Evolutionary conservation across 441 rosid species (phyloP).

Genomic region (Brassica balearica): DNA sequence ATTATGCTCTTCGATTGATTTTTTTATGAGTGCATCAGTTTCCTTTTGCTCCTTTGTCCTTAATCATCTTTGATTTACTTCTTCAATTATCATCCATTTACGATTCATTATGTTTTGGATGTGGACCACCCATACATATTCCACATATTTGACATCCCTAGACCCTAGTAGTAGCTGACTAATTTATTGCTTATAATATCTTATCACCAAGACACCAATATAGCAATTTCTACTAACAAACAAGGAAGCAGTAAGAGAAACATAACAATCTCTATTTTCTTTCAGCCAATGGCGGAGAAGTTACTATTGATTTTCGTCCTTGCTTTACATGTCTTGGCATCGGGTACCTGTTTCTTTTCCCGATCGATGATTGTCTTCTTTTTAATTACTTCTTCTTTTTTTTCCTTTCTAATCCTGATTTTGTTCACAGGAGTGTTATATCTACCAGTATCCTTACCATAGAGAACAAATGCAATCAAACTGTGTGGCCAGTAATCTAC

Average conservation of each 20-base stretch:
- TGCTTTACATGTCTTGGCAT: too few species aligned
- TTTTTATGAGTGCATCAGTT: neutral
- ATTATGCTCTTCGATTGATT: neutral
- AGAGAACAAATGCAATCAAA: slow-evolving; percentile 34
- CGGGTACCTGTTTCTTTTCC: too few species aligned
- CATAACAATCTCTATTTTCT: too few species aligned
- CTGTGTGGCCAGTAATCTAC: slow-evolving; percentile 34
- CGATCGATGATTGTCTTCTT: too few species aligned
- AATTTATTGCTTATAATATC: neutral
- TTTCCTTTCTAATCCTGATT: neutral
- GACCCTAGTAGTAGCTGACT: neutral
- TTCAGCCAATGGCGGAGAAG: too few species aligned
- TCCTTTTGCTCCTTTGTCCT: neutral
- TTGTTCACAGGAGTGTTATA: slow-evolving; percentile 19
- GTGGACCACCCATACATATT: neutral
- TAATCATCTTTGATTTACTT: neutral
- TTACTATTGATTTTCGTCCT: too few species aligned
- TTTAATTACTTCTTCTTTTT: neutral
- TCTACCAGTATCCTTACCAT: slow-evolving; percentile 20
- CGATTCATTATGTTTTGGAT: neutral
- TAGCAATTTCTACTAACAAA: too few species aligned
- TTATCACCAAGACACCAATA: too few species aligned
- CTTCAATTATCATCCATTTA: neutral
- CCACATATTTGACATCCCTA: neutral
- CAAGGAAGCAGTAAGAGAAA: too few species aligned